phyloP scores from a whole-genome alignment of 1,284 basidiomycete species.

The Ustilago loliicola region DNA sequence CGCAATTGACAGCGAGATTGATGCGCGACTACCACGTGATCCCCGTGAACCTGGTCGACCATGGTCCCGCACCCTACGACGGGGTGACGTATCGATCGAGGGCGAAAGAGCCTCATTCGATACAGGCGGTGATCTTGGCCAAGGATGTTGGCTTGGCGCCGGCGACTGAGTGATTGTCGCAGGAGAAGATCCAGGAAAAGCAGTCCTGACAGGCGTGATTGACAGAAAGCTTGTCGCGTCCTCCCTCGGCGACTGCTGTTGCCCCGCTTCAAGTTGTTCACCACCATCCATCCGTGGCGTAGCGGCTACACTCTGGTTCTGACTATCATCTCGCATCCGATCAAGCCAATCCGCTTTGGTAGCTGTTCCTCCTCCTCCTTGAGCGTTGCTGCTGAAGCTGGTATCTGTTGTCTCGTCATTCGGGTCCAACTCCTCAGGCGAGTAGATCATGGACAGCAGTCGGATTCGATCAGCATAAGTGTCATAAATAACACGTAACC shows the following conservation, averaged over 20 bases:
- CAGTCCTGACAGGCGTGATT: constrained; percentile 30
- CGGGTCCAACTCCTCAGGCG: constrained; percentile 29
- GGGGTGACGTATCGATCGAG: constrained; percentile 29
- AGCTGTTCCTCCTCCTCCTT: not conserved
- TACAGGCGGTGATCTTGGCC: constrained; percentile 33
- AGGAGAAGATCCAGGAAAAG: constrained; percentile 15
- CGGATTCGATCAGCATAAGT: constrained; percentile 71
- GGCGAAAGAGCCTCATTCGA: constrained; percentile 23
- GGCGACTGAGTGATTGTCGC: not conserved
- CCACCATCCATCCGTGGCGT: constrained; percentile 22
- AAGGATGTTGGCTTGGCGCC: constrained; percentile 17
- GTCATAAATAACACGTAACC: constrained; percentile 71
- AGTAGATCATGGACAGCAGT: constrained; percentile 67
- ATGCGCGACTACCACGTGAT: constrained; percentile 31
- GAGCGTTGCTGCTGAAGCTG: constrained; percentile 26
- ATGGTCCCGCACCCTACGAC: constrained; percentile 17
- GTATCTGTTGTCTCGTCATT: constrained; percentile 23
- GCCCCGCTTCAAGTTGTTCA: not conserved
- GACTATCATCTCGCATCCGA: constrained; percentile 32
- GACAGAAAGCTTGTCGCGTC: constrained; percentile 32
- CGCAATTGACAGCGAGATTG: constrained; percentile 43
- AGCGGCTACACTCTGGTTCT: not conserved
- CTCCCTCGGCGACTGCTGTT: constrained; percentile 22
- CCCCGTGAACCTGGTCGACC: constrained; percentile 25
- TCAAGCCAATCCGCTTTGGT: constrained; percentile 42